phyloP scores from a whole-genome alignment of 202 grass and related monocot species.

The Schoenoplectus tabernaemontani region DNA sequence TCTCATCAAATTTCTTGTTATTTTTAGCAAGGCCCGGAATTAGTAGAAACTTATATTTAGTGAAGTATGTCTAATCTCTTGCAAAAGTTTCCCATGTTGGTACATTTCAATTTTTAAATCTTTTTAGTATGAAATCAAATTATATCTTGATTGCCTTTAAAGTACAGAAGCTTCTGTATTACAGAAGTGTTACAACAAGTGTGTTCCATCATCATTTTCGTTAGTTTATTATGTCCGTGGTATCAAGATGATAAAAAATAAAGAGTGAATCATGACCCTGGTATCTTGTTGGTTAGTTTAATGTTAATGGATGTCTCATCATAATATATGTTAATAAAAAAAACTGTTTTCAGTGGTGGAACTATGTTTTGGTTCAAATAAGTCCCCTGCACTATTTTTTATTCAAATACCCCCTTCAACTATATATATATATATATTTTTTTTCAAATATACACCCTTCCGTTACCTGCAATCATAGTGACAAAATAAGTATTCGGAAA shows the following conservation, averaged over 20 bases:
- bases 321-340: no score
- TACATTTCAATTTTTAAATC: background rate
- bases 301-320: conserved; percentile 35
- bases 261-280: conserved; percentile 17
- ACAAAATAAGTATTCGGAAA: no score
- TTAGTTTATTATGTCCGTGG: background rate
- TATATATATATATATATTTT: no score
- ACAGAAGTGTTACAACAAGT: background rate
- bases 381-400: conserved; percentile 26
- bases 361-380: no score
- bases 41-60: background rate
- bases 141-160: background rate
- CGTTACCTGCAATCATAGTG: no score
- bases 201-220: conserved; percentile 11
- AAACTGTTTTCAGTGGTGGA: no score
- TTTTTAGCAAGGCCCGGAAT: background rate
- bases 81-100: background rate
- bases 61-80: background rate
- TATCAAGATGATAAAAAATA: background rate
- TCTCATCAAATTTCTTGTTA: background rate
- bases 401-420: no score
- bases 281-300: conserved; percentile 33
- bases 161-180: background rate
- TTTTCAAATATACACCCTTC: no score
- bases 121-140: background rate